A percentile compares a stretch with the other conserved stretches of the same genome.
Conservation (phyloP, 2,329 filamentous ascomycete genomes). For the Fusarium mangiferae region DNA sequence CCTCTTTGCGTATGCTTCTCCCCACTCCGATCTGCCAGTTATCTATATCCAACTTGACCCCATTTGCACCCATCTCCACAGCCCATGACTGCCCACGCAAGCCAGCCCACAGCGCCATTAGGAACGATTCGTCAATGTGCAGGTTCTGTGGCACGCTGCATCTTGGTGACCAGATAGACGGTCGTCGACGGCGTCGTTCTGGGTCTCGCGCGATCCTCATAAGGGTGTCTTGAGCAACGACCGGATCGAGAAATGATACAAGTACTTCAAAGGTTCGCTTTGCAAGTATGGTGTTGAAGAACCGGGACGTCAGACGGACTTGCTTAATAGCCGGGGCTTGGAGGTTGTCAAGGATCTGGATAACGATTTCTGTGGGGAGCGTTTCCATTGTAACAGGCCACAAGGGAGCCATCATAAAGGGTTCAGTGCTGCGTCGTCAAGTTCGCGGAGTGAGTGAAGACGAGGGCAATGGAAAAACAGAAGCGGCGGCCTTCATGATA, state of each 20-base stretch:
- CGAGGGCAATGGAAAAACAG: background rate
- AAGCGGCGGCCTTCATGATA: background rate
- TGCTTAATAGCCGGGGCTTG: slow-evolving; percentile 35
- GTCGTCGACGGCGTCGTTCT: slow-evolving; percentile 31
- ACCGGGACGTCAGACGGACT: slow-evolving; percentile 47
- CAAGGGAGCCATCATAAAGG: background rate
- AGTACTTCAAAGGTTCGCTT: slow-evolving; percentile 44
- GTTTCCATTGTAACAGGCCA: slow-evolving; percentile 42
- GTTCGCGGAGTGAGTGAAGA: background rate
- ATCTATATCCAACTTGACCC: slow-evolving; percentile 13
- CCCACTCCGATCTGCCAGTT: slow-evolving; percentile 36
- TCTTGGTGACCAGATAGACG: slow-evolving; percentile 50
- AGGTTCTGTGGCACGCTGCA: slow-evolving; percentile 47
- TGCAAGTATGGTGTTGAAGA: slow-evolving; percentile 48
- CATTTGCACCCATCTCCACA: slow-evolving; percentile 12
- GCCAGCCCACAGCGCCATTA: slow-evolving; percentile 46
- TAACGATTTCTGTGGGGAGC: slow-evolving; percentile 47
- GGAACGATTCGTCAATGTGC: slow-evolving; percentile 46
- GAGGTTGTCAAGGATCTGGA: slow-evolving; percentile 44
- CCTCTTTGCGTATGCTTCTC: slow-evolving; percentile 36
- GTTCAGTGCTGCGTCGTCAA: background rate
- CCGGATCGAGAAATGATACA: slow-evolving; percentile 46
- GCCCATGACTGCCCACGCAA: slow-evolving; percentile 42
- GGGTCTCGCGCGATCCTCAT: slow-evolving; percentile 37
- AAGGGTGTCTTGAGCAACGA: slow-evolving; percentile 39